These are phyloP conservation scores for Dothideomycetes sp. DNA, from an alignment of 2,329 filamentous ascomycete species.

Conservation along the genomic window DNA sequence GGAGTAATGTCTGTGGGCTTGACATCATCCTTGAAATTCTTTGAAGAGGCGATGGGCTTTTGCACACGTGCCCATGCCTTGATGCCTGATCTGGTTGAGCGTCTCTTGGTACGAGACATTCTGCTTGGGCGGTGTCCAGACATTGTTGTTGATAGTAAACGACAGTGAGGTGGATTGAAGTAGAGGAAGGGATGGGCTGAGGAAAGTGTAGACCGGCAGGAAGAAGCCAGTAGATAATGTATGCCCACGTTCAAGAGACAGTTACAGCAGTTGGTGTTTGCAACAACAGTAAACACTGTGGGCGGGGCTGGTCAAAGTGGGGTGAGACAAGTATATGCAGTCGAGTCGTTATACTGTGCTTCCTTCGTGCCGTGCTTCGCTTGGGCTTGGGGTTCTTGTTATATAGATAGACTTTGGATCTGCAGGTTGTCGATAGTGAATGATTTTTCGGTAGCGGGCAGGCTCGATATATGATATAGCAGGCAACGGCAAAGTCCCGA, in stretches of 20 bases:
- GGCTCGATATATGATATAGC: no score
- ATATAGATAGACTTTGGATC: no score
- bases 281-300: slow-evolving; percentile 13
- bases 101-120: slow-evolving; percentile 10
- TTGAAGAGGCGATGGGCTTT: slow-evolving; percentile 6
- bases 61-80: slow-evolving; percentile 10
- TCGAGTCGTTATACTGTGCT: slow-evolving; percentile 4
- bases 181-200: slow-evolving; percentile 8
- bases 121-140: slow-evolving; percentile 5
- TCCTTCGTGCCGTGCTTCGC: slow-evolving; percentile 7
- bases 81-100: slow-evolving; percentile 6
- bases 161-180: background rate
- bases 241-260: no score
- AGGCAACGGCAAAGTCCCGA: no score
- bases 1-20: background rate
- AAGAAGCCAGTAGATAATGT: slow-evolving; percentile 6
- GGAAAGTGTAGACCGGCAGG: slow-evolving; percentile 4
- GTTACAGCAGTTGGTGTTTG: no score
- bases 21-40: slow-evolving; percentile 1
- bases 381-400: no score
- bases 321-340: slow-evolving; percentile 11
- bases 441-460: no score
- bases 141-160: no score
- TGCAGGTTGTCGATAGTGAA: no score
- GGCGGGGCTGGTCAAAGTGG: slow-evolving; percentile 12